phyloP scores from a whole-genome alignment of 495 filamentous ascomycete species.

The Lasiosphaeriaceae sp. region DNA sequence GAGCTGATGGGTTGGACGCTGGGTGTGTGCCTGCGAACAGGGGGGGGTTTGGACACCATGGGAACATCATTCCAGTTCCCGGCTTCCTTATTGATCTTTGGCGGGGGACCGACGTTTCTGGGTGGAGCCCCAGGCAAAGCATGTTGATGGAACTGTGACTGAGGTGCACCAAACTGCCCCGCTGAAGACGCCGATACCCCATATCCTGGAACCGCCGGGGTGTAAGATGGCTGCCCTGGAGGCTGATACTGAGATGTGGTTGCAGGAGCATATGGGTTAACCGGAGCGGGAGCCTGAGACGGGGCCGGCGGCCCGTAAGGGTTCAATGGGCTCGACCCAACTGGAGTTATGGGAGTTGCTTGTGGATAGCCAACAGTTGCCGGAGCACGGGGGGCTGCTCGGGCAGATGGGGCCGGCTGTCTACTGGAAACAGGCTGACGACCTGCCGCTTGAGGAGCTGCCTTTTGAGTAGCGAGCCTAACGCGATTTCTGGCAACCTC shows the following conservation, averaged over 20 bases:
- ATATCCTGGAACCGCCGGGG: slow-evolving; percentile 29
- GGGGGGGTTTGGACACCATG: slow-evolving; percentile 66
- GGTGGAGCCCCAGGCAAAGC: slow-evolving; percentile 20
- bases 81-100: slow-evolving; percentile 62
- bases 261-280: slow-evolving; percentile 2
- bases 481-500: slow-evolving; percentile 84
- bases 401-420: slow-evolving; percentile 18
- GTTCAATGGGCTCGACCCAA: slow-evolving; percentile 31
- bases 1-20: slow-evolving; percentile 56
- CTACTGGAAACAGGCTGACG: slow-evolving; percentile 26
- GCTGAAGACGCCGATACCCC: slow-evolving; percentile 25
- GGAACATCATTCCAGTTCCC: slow-evolving; percentile 95
- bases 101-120: slow-evolving; percentile 60
- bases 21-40: slow-evolving; percentile 68
- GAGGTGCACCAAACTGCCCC: slow-evolving; percentile 33
- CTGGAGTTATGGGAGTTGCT: slow-evolving; percentile 21
- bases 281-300: slow-evolving; percentile 39
- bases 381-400: slow-evolving; percentile 28
- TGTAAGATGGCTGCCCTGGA: slow-evolving; percentile 28
- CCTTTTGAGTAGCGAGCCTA: slow-evolving; percentile 76
- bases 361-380: slow-evolving; percentile 38
- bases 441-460: slow-evolving; percentile 29
- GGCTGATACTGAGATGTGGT: slow-evolving; percentile 13
- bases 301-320: slow-evolving; percentile 32
- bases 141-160: slow-evolving; percentile 15